Conservation (phyloP, 768 basidiomycete genomes). For the Punctularia strigosozonata region DNA sequence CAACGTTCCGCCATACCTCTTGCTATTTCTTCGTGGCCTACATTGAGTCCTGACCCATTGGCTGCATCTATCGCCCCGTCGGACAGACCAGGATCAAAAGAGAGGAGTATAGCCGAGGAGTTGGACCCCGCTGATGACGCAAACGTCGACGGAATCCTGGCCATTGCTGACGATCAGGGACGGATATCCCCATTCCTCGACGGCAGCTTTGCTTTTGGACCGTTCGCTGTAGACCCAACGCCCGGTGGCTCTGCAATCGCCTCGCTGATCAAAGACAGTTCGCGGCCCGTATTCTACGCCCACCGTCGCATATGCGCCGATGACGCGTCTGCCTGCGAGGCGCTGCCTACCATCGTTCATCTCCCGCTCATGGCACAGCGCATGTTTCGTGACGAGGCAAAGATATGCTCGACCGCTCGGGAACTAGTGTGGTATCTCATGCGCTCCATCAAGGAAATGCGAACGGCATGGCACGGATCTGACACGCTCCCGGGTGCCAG, state of each 20-base stretch:
- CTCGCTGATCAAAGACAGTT: constrained; percentile 35
- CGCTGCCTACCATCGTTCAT: constrained; percentile 35
- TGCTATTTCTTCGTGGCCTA: constrained; percentile 59
- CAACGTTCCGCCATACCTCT: constrained; percentile 38
- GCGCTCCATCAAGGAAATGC: constrained; percentile 64
- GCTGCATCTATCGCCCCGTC: constrained; percentile 50
- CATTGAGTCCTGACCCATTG: constrained; percentile 39
- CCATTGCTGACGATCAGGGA: constrained; percentile 47
- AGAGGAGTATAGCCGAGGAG: constrained; percentile 18
- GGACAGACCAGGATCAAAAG: constrained; percentile 19
- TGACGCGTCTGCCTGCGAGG: constrained; percentile 20
- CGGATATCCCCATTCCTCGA: constrained; percentile 58
- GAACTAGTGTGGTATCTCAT: constrained; percentile 65
- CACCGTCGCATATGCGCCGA: constrained; percentile 24
- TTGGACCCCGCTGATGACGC: constrained; percentile 37
- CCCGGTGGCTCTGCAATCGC: constrained; percentile 16
- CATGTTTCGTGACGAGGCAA: constrained; percentile 56
- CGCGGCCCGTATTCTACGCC: constrained; percentile 35
- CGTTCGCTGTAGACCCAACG: constrained; percentile 29
- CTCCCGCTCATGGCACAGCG: constrained; percentile 47
- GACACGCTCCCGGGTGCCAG: constrained; percentile 55
- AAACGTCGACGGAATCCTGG: constrained; percentile 47
- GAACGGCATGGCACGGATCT: constrained; percentile 59
- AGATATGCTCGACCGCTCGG: constrained; percentile 53
- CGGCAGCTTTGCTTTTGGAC: constrained; percentile 63